phyloP scores from a whole-genome alignment of 2,329 filamentous ascomycete genomes.

The Grosmannia clavigera region DNA sequence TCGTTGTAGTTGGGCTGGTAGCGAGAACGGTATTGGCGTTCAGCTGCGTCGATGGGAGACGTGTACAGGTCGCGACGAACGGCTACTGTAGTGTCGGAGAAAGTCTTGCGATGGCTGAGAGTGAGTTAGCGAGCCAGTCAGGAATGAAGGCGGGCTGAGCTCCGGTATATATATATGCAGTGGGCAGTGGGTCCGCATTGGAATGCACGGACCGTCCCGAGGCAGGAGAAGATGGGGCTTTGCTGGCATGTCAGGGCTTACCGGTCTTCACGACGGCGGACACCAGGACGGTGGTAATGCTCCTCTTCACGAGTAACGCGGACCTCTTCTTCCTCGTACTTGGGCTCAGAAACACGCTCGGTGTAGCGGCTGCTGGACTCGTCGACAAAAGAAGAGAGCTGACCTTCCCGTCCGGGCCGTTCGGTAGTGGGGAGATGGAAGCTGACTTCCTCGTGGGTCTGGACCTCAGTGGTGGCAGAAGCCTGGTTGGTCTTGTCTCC shows the following conservation, averaged over 20 bases:
- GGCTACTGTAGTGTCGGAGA: conserved; percentile 55
- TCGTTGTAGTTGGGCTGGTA: conserved; percentile 38
- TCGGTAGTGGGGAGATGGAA: conserved; percentile 66
- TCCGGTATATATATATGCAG: background rate
- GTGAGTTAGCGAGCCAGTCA: conserved; percentile 3
- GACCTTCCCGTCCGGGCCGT: conserved; percentile 97
- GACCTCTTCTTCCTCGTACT: conserved; percentile 73
- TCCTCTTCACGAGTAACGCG: conserved; percentile 68
- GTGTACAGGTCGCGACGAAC: conserved; percentile 37
- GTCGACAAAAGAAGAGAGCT: conserved; percentile 55
- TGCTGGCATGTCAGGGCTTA: conserved; percentile 23
- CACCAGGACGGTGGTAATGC: conserved; percentile 59
- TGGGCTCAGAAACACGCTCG: conserved; percentile 31
- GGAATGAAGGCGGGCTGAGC: conserved; percentile 1
- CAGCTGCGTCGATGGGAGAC: conserved; percentile 48
- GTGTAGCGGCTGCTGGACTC: conserved; percentile 20
- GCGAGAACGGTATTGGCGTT: conserved; percentile 54
- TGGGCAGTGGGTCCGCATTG: background rate
- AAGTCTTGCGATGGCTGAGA: conserved; percentile 27
- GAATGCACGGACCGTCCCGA: conserved; percentile 5
- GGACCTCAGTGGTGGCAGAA: conserved; percentile 32
- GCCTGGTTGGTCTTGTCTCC: conserved; percentile 23
- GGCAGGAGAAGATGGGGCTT: background rate
- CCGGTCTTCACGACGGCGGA: conserved; percentile 45
- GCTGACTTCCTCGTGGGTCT: conserved; percentile 69